Base-by-base conservation (phyloP, 2,329 filamentous ascomycete species). In the Dactylella cylindrospora region DNA sequence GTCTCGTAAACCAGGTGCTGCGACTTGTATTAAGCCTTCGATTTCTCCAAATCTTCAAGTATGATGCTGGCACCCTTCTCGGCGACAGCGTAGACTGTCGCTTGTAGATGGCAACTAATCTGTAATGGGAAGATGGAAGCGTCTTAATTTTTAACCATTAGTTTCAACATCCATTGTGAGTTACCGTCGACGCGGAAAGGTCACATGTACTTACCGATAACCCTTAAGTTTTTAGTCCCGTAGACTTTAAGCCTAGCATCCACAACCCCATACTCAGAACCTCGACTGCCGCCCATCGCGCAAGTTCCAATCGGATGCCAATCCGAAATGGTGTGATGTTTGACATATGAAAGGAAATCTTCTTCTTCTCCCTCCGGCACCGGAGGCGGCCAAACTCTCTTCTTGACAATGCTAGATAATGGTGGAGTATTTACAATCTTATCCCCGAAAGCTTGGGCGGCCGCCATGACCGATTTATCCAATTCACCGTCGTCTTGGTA, bases 291-390 rank as follows among this genome's bases (percentile, higher is more conserved):
- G 8, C 76, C 76, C 74, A 77, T 74, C 0, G 75, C 72, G 41
- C 73, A 76, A 0, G 74, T 76, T 1, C 75, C 76, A 9, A 70
- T 70, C n/a, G 70, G 70, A 66, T 76, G 75, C 66, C 74, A 76
- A 45, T 74, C 71, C 8, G 71, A 71, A 17, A 69, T 69, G 57
- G 70, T 64, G 66, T 73, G 53, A 40, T 71, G 53, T 31, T 72
- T 70, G 64, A 76, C 74, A 64, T 74, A 76, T 15, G 71, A 67
- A 44, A 72, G 71, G 44, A 62, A 69, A 25, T 69, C 65, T 1
- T 69, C 67, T 3, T 40, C 44, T 5, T 65, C 52, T 28, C 47
- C 47, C 23, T 10, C 31, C 29, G 32, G 51, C 19, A 64, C 65
- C 15, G 0, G 66, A 47, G 65, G 70, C 55, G 70, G 74, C 47